Conservation (phyloP, 345 rosid genomes). For the Citropsis articulata region DNA sequence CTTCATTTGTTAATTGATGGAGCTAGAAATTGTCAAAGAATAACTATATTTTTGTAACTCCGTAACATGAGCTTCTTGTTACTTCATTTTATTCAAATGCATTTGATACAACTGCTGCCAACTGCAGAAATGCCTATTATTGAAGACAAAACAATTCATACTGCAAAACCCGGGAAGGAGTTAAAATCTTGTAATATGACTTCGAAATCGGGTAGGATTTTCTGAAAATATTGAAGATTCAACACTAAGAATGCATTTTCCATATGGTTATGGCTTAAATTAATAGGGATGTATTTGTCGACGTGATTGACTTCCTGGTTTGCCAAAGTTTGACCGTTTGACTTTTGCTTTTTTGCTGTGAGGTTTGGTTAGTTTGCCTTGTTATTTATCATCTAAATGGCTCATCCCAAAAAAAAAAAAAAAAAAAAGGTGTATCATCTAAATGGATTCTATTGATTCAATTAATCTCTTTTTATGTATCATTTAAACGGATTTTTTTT, state of each 20-base stretch:
- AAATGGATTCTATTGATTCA: too few species aligned
- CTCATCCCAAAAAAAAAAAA: too few species aligned
- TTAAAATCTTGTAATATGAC: not conserved
- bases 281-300: not conserved
- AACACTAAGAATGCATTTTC: not conserved
- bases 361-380: not conserved
- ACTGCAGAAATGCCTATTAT: too few species aligned
- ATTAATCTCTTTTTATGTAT: too few species aligned
- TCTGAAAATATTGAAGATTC: not conserved
- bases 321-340: not conserved
- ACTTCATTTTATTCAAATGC: not conserved
- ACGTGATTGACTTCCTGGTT: not conserved
- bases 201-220: not conserved
- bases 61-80: too few species aligned
- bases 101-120: not conserved
- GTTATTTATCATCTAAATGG: not conserved
- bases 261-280: not conserved
- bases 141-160: not conserved
- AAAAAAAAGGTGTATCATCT: too few species aligned
- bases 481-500: not conserved
- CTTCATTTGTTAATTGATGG: not conserved
- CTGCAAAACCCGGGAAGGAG: not conserved
- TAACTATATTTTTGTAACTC: too few species aligned
- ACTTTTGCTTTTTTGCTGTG: not conserved
- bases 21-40: not conserved